Base-by-base conservation (phyloP, 768 basidiomycete genomes). In the Tylopilus vinaceipallidus region DNA sequence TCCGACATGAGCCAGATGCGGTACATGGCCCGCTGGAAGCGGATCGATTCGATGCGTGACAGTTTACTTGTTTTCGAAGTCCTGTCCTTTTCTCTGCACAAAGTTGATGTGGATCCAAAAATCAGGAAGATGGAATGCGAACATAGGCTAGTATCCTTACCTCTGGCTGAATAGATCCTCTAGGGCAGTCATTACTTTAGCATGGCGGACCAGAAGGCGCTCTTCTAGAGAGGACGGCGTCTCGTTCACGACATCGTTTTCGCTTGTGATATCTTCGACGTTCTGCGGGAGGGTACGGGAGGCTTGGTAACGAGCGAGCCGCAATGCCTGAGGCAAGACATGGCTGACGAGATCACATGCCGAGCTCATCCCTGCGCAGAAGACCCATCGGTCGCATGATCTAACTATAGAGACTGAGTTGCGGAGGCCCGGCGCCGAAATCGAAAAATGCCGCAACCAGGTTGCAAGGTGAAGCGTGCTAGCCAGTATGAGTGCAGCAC, bases 121-220 rank as follows among this genome's bases (percentile, higher is more conserved):
- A n/a, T n/a, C n/a, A n/a, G n/a, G n/a, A n/a, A n/a, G 10, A n/a
- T 4, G 6, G 17, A 17, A 12, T 13, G 1, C 4, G 7, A 30
- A 20, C 27, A n/a, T n/a, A n/a, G n/a, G n/a, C n/a, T n/a, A 16
- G 43, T 9, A 36, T 38, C 66, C 74, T 58, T 10, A 68, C 75
- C 71, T 70, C 32, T 61, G 47, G 46, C 75, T 75, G 51, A 70
- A 76, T 9, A 75, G 34, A 24, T 67, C 59, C 50, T 74, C 73
- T 13, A 75, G 37, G 0, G 51, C 46, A 7, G 43, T 52, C 11
- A 69, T 62, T 4, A 59, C 47, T 5, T n/a, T 43, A 8, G 66
- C 67, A 36, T 65, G 60, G 11, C 32, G 13, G 6, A 52, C 45
- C 20, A 75, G 39, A 11, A 49, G 24, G 30, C 48, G 37, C 42